Percentiles rank a stretch among this genome's conserved stretches.
phyloP scores from a whole-genome alignment of 1,139 yeast species.

The Sugiyamaella pinicola region DNA sequence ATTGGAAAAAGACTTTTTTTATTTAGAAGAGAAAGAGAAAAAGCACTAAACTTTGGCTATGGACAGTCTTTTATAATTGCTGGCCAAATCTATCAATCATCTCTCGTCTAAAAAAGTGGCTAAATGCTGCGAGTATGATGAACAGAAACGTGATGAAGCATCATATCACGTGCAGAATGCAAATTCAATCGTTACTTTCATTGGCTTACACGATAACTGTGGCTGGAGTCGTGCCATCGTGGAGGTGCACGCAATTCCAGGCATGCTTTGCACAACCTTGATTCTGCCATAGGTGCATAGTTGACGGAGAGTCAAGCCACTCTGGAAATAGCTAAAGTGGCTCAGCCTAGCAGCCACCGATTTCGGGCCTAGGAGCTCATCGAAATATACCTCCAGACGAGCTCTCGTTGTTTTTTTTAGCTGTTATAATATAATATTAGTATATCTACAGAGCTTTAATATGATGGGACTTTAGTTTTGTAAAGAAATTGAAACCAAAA shows the following conservation, averaged over 20 bases:
- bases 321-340: no score
- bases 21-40: slow-evolving; percentile 1
- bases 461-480: slow-evolving; percentile 44
- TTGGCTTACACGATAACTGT: slow-evolving; percentile 9
- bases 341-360: not conserved
- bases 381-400: no score
- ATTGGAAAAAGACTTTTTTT: not conserved
- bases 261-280: not conserved
- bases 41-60: not conserved
- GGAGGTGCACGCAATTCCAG: slow-evolving; percentile 11
- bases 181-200: not conserved
- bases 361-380: no score
- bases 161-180: slow-evolving; percentile 14
- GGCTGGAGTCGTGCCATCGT: slow-evolving; percentile 4
- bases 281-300: slow-evolving; percentile 14
- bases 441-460: slow-evolving; percentile 39
- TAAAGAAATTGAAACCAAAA: slow-evolving; percentile 42
- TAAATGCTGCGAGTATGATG: slow-evolving; percentile 9
- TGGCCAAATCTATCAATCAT: not conserved
- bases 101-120: not conserved
- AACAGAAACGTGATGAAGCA: slow-evolving; percentile 13
- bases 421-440: no score
- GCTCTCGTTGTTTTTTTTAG: no score
- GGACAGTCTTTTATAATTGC: slow-evolving; percentile 1
- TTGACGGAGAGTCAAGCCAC: slow-evolving; percentile 16